Conservation (phyloP, 306 rosid genomes). For the Castanea mollissima region DNA sequence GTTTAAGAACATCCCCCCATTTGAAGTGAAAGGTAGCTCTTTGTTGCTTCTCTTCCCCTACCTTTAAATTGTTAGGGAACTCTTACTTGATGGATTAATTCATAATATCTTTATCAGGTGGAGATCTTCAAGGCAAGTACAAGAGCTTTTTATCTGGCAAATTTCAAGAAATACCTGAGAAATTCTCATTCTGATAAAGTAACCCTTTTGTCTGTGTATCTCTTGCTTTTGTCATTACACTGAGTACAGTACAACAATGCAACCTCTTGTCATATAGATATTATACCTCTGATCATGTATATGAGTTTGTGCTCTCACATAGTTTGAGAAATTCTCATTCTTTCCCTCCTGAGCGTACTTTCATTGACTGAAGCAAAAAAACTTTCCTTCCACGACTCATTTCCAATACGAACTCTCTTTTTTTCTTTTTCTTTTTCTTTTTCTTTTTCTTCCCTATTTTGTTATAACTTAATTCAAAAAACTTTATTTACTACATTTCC, state of each 20-base stretch:
- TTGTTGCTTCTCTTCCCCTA: not conserved
- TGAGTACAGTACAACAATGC: not conserved
- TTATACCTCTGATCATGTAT: not conserved
- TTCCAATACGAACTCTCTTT: no score
- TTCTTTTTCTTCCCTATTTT: no score
- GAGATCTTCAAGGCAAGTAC: slow-evolving; percentile 37
- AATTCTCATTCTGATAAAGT: slow-evolving; percentile 32
- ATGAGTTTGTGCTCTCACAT: not conserved
- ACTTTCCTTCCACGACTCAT: no score
- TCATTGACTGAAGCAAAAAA: no score
- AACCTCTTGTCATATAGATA: not conserved
- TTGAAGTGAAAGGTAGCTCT: slow-evolving; percentile 33
- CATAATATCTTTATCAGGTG: slow-evolving; percentile 23
- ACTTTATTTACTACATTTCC: no score
- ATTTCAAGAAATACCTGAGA: slow-evolving; percentile 37
- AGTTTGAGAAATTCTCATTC: not conserved
- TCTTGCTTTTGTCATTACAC: not conserved
- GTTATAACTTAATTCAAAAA: no score
- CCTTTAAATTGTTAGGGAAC: not conserved
- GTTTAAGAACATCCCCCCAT: slow-evolving; percentile 32
- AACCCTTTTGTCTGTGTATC: not conserved
- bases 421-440: no score
- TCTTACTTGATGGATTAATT: not conserved
- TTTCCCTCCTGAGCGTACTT: no score
- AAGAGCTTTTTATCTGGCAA: slow-evolving; percentile 30